phyloP scores from a whole-genome alignment of 805 yeast species.

The Cyberlindnera euphorbiiphila region DNA sequence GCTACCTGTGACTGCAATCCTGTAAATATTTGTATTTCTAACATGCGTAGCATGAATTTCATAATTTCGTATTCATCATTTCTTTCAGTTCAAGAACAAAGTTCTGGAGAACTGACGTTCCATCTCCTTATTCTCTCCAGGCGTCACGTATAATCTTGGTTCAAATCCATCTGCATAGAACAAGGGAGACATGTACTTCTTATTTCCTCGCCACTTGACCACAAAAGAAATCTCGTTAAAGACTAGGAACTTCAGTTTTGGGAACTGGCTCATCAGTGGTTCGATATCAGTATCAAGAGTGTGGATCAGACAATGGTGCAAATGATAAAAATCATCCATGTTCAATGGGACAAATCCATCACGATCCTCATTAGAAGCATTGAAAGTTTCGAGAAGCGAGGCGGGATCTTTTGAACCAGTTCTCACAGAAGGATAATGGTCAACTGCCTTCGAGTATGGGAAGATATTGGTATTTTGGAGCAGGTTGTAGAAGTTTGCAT shows the following conservation, averaged over 20 bases:
- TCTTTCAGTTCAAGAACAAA: conserved; percentile 7
- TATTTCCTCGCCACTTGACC: conserved; percentile 1
- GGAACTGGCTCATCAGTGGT: conserved; percentile 33
- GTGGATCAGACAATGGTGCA: conserved; percentile 37
- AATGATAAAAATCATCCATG: conserved; percentile 30
- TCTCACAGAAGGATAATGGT: conserved; percentile 38
- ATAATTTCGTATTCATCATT: not conserved
- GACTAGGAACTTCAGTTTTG: conserved; percentile 34
- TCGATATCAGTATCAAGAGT: conserved; percentile 33
- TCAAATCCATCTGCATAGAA: conserved; percentile 21
- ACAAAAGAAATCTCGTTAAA: conserved; percentile 26
- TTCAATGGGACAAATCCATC: conserved; percentile 28
- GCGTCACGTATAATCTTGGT: conserved; percentile 8
- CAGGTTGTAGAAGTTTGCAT: conserved; percentile 35
- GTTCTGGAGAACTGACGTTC: conserved; percentile 2
- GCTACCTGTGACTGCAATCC: too few relatives aligned
- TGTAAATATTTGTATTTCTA: too few relatives aligned
- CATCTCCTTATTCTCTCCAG: conserved; percentile 1
- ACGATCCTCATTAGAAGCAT: conserved; percentile 20
- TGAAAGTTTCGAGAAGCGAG: conserved; percentile 28
- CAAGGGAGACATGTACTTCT: conserved; percentile 7
- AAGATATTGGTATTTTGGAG: conserved; percentile 33
- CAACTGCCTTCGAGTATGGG: conserved; percentile 43
- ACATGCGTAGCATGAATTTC: not conserved
- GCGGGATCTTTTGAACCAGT: conserved; percentile 38